phyloP scores from a whole-genome alignment of 352 stramenopile genomes.

The Globisporangium echinulatum region DNA sequence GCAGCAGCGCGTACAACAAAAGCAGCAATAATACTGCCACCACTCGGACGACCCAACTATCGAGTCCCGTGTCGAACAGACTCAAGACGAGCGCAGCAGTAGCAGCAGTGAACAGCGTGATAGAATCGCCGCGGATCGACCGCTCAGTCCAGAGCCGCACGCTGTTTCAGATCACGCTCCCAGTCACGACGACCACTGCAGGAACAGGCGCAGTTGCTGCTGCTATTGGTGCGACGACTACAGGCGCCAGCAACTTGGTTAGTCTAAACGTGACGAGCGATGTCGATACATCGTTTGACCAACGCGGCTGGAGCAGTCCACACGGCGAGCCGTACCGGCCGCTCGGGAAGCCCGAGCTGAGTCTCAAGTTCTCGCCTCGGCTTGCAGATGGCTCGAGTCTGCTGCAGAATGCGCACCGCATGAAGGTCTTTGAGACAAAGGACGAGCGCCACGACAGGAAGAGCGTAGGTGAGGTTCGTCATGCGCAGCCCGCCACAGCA shows the following conservation, averaged over 20 bases:
- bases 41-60: not conserved
- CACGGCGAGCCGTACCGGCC: slow-evolving; percentile 64
- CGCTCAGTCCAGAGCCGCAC: slow-evolving; percentile 48
- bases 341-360: slow-evolving; percentile 57
- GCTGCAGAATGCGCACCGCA: slow-evolving; percentile 28
- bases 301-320: slow-evolving; percentile 61
- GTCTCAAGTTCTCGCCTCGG: slow-evolving; percentile 58
- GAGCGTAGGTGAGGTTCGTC: slow-evolving; percentile 1
- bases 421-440: slow-evolving; percentile 20
- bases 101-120: not conserved
- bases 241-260: too few relatives aligned
- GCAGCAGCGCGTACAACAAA: not conserved
- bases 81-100: not conserved
- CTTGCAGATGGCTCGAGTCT: slow-evolving; percentile 27
- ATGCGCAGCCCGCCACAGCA: not conserved
- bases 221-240: too few relatives aligned
- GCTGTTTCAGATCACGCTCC: slow-evolving; percentile 40
- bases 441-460: not conserved
- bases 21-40: too few relatives aligned
- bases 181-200: slow-evolving; percentile 13
- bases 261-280: not conserved
- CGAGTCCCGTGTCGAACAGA: not conserved
- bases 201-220: not conserved
- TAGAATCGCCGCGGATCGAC: slow-evolving; percentile 16
- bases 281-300: slow-evolving; percentile 9